These are phyloP conservation scores for Yamadazyma jaroonii DNA, from an alignment of 1,139 yeast species.

Conservation along the genomic window DNA sequence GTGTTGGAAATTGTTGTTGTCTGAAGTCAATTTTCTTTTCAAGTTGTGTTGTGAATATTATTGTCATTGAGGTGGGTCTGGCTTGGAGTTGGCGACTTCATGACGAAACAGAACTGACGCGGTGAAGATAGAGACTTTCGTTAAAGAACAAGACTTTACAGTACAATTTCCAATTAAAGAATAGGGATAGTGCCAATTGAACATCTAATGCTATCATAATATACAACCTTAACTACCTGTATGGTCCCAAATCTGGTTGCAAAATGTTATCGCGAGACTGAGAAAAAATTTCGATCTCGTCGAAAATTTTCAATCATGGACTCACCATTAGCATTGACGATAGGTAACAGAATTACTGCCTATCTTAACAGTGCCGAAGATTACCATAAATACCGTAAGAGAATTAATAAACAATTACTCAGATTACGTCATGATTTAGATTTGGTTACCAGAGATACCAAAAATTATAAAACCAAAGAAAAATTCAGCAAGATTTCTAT, in stretches of 20 bases:
- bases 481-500: conserved; percentile 39
- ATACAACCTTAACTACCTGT: too few species aligned
- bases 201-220: too few species aligned
- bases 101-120: too few species aligned
- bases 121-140: too few species aligned
- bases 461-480: conserved; percentile 47
- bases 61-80: too few species aligned
- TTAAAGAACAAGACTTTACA: too few species aligned
- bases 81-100: too few species aligned
- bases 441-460: conserved; percentile 58
- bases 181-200: too few species aligned
- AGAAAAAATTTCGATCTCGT: conserved; percentile 1
- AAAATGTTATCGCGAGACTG: conserved; percentile 1
- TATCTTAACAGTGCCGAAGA: conserved; percentile 52
- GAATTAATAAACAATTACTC: conserved; percentile 46
- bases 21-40: too few species aligned
- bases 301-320: conserved; percentile 18
- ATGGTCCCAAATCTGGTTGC: not conserved
- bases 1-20: too few species aligned
- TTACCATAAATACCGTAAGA: conserved; percentile 46
- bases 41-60: too few species aligned
- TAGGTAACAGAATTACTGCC: conserved; percentile 48
- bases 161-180: too few species aligned
- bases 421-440: conserved; percentile 56
- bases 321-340: conserved; percentile 42